phyloP scores from a whole-genome alignment of 768 basidiomycete genomes.

The Mycena crocata region DNA sequence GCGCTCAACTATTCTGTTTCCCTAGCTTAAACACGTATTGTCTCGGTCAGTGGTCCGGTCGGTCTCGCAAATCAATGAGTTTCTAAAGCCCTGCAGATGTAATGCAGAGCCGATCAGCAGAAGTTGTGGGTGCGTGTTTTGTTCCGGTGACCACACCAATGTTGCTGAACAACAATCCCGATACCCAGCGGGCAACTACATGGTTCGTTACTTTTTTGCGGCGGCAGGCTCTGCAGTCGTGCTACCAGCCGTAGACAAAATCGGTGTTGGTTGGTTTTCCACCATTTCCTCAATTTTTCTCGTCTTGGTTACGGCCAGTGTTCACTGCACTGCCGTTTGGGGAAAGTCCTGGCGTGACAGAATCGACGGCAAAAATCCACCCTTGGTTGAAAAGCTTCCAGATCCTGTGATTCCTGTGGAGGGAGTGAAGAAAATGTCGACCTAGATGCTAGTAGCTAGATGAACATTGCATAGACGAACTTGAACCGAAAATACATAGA shows the following conservation, averaged over 20 bases:
- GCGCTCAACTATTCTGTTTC: conserved; percentile 32
- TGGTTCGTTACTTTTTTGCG: conserved; percentile 30
- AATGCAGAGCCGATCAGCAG: conserved; percentile 34
- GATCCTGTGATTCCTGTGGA: background rate
- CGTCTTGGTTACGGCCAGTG: conserved; percentile 3
- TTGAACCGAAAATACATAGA: no score
- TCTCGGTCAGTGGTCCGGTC: conserved; percentile 16
- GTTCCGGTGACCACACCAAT: background rate
- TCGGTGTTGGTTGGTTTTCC: conserved; percentile 35
- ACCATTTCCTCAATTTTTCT: conserved; percentile 29
- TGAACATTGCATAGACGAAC: no score
- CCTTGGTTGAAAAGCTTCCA: background rate
- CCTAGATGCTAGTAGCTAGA: background rate
- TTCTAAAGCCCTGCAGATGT: conserved; percentile 17
- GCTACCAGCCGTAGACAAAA: conserved; percentile 29
- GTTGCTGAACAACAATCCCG: background rate
- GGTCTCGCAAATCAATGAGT: background rate
- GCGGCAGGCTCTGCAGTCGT: conserved; percentile 31
- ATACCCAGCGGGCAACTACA: conserved; percentile 28
- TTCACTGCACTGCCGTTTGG: conserved; percentile 28
- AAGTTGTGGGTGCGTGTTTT: conserved; percentile 24
- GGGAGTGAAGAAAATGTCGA: conserved; percentile 1
- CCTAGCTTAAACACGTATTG: conserved; percentile 34
- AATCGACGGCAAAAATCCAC: conserved; percentile 11
- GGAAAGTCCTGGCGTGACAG: conserved; percentile 29